Base-by-base conservation (phyloP, 2,329 filamentous ascomycete species). In the Ceratocystis cubensis region DNA sequence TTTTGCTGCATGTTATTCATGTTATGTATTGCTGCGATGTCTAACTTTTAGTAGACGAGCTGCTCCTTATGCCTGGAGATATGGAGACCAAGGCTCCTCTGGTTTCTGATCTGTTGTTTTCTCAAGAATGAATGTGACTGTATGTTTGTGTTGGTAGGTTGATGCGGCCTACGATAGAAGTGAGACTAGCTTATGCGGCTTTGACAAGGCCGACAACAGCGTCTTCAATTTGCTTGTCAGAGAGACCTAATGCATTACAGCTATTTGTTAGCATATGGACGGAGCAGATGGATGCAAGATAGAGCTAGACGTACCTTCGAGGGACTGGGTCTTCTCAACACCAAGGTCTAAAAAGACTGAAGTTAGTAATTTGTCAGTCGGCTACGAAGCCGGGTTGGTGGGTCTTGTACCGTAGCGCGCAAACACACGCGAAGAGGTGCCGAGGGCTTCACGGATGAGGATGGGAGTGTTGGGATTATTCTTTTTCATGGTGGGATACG, bases 401-500 rank as follows among this genome's bases (percentile, higher is more conserved):
- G 3, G 48, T n/a, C 1, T 46, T 85, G 73, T 77, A 96, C 91
- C 93, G 75, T 95, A 99, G 86, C 94, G 84, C 71, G 93, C 92
- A 77, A 88, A 97, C 70, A 99, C 85, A 76, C 85, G 88, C 70
- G 94, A 93, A 75, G 88, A 80, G 65, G 89, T 90, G 73, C 89
- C 91, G 72, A 84, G 80, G 65, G 93, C 94, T 81, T 97, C 94
- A 75, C 94, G 89, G 74, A 99, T 86, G 81, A 99, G 81, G 78
- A 99, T 97, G 65, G 94, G 94, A 62, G 84, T 92, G 77, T 89
- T 81, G 67, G 94, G 94, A 81, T 99, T 99, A 83, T 93, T 89
- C 82, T 96, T 95, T 86, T 99, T 99, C 93, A 99, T 97, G 69
- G 89, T 94, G 61, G 94, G 94, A 78, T 99, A 99, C 71, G 91